Percentiles rank a stretch among this genome's conserved stretches.
phyloP scores from a whole-genome alignment of 2,329 filamentous ascomycete genomes.

The Hymenoscyphus infarciens region DNA sequence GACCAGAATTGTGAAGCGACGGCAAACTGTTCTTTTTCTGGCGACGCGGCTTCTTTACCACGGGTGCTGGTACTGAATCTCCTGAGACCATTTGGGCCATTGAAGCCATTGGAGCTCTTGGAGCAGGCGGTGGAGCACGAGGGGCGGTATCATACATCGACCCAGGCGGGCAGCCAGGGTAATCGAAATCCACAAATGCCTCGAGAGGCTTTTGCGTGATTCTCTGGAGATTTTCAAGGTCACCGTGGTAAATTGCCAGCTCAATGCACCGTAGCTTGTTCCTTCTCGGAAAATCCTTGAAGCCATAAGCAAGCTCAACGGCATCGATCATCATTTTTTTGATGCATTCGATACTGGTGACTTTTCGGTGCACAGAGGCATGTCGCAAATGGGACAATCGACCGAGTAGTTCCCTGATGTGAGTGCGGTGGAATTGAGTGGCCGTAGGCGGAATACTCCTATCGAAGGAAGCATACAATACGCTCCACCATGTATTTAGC shows the following conservation, averaged over 20 bases:
- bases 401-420: background rate
- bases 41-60: background rate
- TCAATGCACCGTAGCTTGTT: constrained; percentile 11
- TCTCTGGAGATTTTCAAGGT: background rate
- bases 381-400: constrained; percentile 11
- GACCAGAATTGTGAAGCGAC: background rate
- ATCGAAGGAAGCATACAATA: background rate
- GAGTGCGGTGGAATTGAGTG: background rate
- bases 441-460: background rate
- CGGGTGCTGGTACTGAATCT: background rate
- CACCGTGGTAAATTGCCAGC: background rate
- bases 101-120: background rate
- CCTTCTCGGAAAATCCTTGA: constrained; percentile 5
- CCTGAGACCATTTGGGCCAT: background rate
- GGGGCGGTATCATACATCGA: background rate
- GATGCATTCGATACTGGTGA: background rate
- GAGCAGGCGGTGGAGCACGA: background rate
- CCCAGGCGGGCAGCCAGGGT: background rate
- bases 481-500: constrained; percentile 10
- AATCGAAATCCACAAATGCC: constrained; percentile 1
- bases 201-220: constrained; percentile 3
- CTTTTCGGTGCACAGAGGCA: constrained; percentile 10
- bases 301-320: constrained; percentile 1
- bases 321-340: constrained; percentile 12
- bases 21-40: background rate